Evolutionary conservation across 129 eudicot species (phyloP), one percentile per base, ranked within the genome.

Genomic region (Chrysanthemum lavandulifolium): DNA sequence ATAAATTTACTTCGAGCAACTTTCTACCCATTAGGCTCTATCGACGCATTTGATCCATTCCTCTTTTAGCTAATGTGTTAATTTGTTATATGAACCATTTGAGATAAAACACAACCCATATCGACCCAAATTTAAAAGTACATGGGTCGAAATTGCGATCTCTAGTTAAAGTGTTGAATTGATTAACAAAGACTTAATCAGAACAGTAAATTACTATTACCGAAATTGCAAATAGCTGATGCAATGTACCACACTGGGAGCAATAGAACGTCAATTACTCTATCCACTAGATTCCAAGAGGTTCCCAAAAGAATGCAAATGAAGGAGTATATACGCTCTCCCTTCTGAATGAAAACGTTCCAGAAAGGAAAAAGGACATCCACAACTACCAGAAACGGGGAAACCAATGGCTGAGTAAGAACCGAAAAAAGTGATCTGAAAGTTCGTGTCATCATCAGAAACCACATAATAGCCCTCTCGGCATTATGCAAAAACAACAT

Each of bases 401-500:
- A 93, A 18, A 84, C 76, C 56, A 94, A 73, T 61, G 98, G 98
- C 68, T 87, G 85, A 31, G 91, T 78, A 54, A 90, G 73, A 61
- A 94, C 67, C 2, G 92, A 84, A 65, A 94, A 61, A 72, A 81
- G 82, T 10, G 98, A 86, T 58, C 84, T 67, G 27, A 80, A 6
- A 15, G 96, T 82, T 14, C 96, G 85, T 18, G 92, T 87, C 53
- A 79, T 78, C 89, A 81, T 83, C 76, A 88, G 67, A 68, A 90
- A 84, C 92, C 97, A 90, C 86, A 76, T 85, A 19, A 94, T 10
- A 55, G 97, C 98, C 81, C 86, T 94, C 87, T 94, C 88, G 50
- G 79, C 92, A 66, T 94, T 84, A 72, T 94, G 97, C 78, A 94
- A 79, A 76, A 94, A 94, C 75, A 94, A 70, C 98, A 94, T 90